Evolutionary conservation across 371 early-diverging fungal species (phyloP), one percentile per base, ranked within the genome.

Genomic region (Catenaria anguillulae): DNA sequence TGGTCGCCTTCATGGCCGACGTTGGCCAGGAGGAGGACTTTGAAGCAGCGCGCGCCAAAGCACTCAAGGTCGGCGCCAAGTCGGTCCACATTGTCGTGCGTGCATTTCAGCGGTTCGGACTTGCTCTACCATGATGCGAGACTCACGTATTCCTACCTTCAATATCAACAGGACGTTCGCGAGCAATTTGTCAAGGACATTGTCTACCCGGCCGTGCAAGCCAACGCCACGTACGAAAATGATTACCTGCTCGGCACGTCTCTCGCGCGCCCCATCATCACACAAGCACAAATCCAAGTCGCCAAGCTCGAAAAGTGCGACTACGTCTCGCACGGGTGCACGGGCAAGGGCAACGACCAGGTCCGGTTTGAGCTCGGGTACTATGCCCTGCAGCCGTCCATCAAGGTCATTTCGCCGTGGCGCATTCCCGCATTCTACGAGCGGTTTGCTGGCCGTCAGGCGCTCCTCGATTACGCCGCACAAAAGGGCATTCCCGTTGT

Each of bases 261-360:
- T 6, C 82, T 97, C 23, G 96, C 97, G 37, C 89, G 97, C 69
- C 97, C 97, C 36, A 84, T 94, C 66, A 97, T 97, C 77, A 88
- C 90, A 62, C 83, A 87, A 60, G 77, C 80, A 55, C 86, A 83
- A 68, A 94, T 97, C 64, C 90, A 90, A 66, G 88, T 97, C 65
- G 97, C 97, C 58, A 77, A 80, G 65, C 77, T 75, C 42, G 97
- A 97, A 77, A 86, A 85, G 63, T 93, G 94, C 78, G 82, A 88
- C 59, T 88, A 74, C 70, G 94, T 97, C 17, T 88, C 94, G 37
- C 97, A 97, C 78, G 95, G 97, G 46, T 95, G 95, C 82, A 97
- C 97, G 40, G 97, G 97, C 65, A 97, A 97, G 80, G 96, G 97
- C 63, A 97, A 97, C 79, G 97, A 97, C 71, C 97, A 97, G 77